These are phyloP conservation scores for Cajanus cajan DNA, from an alignment of 306 rosid genomes.

Conservation along the genomic window DNA sequence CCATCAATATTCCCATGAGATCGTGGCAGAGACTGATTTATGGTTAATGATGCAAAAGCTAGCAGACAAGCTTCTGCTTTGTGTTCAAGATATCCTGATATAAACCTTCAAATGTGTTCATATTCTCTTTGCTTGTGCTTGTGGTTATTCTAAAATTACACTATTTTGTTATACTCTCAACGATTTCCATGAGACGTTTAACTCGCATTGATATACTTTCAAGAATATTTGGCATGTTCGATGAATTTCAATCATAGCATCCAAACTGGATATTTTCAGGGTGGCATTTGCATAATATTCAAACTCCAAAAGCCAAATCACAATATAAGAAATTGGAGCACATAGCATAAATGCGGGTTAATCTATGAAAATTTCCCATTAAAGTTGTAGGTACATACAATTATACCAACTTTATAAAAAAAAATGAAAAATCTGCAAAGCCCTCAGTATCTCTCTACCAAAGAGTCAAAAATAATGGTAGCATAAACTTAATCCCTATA, in stretches of 20 bases:
- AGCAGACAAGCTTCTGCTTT: not conserved
- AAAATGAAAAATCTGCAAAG: conserved; percentile 16
- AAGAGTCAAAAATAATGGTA: conserved; percentile 32
- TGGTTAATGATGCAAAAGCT: conserved; percentile 1
- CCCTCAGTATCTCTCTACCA: conserved; percentile 28
- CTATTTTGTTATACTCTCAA: too few species aligned
- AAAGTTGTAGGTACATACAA: conserved; percentile 31
- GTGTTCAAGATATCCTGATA: not conserved
- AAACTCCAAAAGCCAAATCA: not conserved
- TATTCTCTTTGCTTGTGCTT: too few species aligned
- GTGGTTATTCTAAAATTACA: too few species aligned
- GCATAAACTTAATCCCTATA: conserved; percentile 27
- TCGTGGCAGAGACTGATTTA: not conserved
- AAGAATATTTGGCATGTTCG: not conserved
- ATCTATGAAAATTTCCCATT: conserved; percentile 6
- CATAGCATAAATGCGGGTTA: not conserved
- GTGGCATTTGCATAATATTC: conserved; percentile 17
- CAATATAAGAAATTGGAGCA: conserved; percentile 25
- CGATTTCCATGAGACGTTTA: not conserved
- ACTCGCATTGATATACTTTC: too few species aligned
- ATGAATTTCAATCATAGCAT: not conserved
- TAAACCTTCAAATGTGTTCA: not conserved
- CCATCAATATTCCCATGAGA: conserved; percentile 25
- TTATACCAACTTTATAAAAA: not conserved
- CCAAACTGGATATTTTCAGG: not conserved